Conservation (phyloP, 148 eudicot species). For the Beta vulgaris region DNA sequence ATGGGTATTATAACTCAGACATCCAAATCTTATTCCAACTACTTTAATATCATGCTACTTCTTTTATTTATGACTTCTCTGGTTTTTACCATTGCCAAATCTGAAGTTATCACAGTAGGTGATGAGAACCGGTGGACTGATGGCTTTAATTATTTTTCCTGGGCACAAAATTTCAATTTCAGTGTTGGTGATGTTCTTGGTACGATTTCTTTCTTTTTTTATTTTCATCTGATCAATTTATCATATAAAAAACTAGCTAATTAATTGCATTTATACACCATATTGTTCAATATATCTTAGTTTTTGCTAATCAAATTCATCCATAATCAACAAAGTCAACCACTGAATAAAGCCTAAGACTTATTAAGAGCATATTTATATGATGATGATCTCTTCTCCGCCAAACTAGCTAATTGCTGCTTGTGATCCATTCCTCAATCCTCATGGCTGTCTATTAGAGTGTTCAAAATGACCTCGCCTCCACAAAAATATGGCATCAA, state of each 20-base stretch:
- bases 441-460: too few species aligned
- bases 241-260: not conserved
- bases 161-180: slow-evolving; percentile 38
- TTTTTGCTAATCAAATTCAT: not conserved
- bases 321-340: slow-evolving; percentile 21
- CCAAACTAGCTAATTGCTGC: too few species aligned
- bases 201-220: slow-evolving; percentile 20
- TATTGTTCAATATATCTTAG: too few species aligned
- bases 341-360: too few species aligned
- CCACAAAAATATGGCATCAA: too few species aligned
- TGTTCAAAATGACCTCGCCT: too few species aligned
- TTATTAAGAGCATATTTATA: not conserved
- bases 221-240: not conserved
- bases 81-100: slow-evolving; percentile 19
- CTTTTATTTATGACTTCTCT: slow-evolving; percentile 1
- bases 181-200: slow-evolving; percentile 52
- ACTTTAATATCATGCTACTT: slow-evolving; percentile 6
- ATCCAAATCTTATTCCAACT: not conserved
- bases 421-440: too few species aligned
- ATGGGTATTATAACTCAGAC: slow-evolving; percentile 6
- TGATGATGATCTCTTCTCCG: not conserved
- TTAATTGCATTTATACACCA: not conserved
- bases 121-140: slow-evolving; percentile 41
- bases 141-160: slow-evolving; percentile 31
- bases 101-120: slow-evolving; percentile 42